Evolutionary conservation across 805 yeast genomes (phyloP).

Genomic region (Teunomyces atbi): DNA sequence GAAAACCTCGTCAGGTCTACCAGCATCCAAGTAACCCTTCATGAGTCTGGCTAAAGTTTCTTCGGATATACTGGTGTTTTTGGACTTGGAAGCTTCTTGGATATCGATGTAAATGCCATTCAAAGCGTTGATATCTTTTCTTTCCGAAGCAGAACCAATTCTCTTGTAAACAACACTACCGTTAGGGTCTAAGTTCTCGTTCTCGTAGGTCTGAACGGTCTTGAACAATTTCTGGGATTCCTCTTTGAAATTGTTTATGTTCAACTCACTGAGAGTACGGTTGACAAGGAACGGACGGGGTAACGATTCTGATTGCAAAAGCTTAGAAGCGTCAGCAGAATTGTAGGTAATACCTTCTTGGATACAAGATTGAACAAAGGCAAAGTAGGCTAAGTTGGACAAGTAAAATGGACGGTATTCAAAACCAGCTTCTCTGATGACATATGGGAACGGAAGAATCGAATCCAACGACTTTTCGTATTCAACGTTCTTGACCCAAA

Average conservation of each 20-base stretch:
- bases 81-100: constrained; percentile 20
- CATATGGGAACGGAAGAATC: constrained; percentile 5
- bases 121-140: constrained; percentile 18
- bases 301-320: constrained; percentile 25
- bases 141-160: constrained; percentile 20
- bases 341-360: constrained; percentile 21
- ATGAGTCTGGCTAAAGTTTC: constrained; percentile 43
- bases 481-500: constrained; percentile 37
- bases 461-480: constrained; percentile 13
- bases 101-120: constrained; percentile 23
- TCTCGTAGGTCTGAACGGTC: constrained; percentile 9
- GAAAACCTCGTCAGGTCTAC: constrained; percentile 35
- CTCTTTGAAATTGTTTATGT: constrained; percentile 7
- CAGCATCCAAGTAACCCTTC: constrained; percentile 42
- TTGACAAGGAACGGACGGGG: constrained; percentile 19
- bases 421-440: constrained; percentile 8
- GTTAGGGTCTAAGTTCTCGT: constrained; percentile 35
- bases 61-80: constrained; percentile 36
- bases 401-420: constrained; percentile 15
- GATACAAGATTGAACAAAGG: constrained; percentile 31
- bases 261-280: constrained; percentile 16
- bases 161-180: constrained; percentile 19
- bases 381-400: constrained; percentile 31
- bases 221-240: constrained; percentile 6
- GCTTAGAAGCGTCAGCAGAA: constrained; percentile 22